Percentiles rank a stretch among this genome's conserved stretches.
Evolutionary conservation across 2,329 filamentous ascomycete species (phyloP).

Genomic region (Clonostachys solani): DNA sequence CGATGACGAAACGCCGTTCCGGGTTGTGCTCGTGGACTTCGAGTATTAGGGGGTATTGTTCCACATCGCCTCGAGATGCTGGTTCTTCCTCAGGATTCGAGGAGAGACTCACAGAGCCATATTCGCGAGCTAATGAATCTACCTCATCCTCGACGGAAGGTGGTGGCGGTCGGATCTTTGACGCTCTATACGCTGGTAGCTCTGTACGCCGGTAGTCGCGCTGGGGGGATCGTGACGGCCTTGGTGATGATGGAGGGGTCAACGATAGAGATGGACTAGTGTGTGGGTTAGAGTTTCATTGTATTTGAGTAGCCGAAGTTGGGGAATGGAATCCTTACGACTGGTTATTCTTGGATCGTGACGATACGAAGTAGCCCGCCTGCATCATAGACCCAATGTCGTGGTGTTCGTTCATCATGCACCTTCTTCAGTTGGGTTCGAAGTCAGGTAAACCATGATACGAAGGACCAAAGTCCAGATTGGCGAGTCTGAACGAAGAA

Average conservation of each 20-base stretch:
- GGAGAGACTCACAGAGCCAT: constrained; percentile 26
- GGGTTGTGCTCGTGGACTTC: constrained; percentile 56
- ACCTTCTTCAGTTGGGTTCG: constrained; percentile 3
- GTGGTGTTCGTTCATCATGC: constrained; percentile 35
- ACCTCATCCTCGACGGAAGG: constrained; percentile 68
- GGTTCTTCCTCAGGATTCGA: constrained; percentile 35
- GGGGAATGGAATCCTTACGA: neutral
- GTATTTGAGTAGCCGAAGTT: no score
- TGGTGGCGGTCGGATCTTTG: constrained; percentile 36
- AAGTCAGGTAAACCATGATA: neutral
- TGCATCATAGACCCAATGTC: constrained; percentile 41
- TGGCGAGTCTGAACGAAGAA: neutral
- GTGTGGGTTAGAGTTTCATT: neutral
- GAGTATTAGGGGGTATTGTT: constrained; percentile 65
- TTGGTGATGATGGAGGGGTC: neutral
- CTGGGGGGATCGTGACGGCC: no score
- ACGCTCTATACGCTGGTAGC: no score
- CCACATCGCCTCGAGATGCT: constrained; percentile 58
- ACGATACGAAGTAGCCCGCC: constrained; percentile 46
- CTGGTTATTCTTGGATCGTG: constrained; percentile 22
- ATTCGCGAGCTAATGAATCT: constrained; percentile 58
- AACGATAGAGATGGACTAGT: neutral
- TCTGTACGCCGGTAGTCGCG: neutral
- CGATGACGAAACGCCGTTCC: constrained; percentile 62
- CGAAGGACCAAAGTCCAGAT: neutral